Percentiles rank a stretch among this genome's conserved stretches.
Conservation (phyloP, 1,139 yeast species). For the Yamadazyma triangularis region DNA sequence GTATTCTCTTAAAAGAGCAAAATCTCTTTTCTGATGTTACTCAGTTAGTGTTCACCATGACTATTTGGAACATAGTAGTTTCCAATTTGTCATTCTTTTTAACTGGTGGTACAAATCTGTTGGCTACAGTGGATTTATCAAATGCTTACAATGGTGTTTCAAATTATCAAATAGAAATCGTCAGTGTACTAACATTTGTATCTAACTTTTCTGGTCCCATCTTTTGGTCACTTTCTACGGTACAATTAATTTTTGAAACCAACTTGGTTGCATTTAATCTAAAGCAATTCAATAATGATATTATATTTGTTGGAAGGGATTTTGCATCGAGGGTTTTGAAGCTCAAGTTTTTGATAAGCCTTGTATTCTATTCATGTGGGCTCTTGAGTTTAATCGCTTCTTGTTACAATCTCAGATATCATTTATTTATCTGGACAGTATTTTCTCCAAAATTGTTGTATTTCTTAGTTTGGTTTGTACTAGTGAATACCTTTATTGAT, state of each 20-base stretch:
- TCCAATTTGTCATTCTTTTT: slow-evolving; percentile 82
- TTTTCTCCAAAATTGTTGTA: slow-evolving; percentile 89
- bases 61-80: slow-evolving; percentile 29
- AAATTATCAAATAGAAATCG: slow-evolving; percentile 62
- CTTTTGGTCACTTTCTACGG: slow-evolving; percentile 67
- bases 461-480: slow-evolving; percentile 69
- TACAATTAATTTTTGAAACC: slow-evolving; percentile 41
- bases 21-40: slow-evolving; percentile 19
- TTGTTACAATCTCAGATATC: slow-evolving; percentile 73
- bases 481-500: slow-evolving; percentile 46
- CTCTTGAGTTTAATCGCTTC: slow-evolving; percentile 61
- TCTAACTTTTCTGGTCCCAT: slow-evolving; percentile 85
- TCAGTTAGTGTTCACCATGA: slow-evolving; percentile 17
- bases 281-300: slow-evolving; percentile 8
- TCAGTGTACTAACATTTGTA: slow-evolving; percentile 74
- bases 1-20: slow-evolving; percentile 7
- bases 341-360: slow-evolving; percentile 30
- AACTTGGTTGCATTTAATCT: slow-evolving; percentile 12
- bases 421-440: slow-evolving; percentile 94
- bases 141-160: slow-evolving; percentile 88
- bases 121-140: slow-evolving; percentile 85
- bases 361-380: slow-evolving; percentile 54
- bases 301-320: slow-evolving; percentile 6
- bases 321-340: slow-evolving; percentile 17
- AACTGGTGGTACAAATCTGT: slow-evolving; percentile 86